Evolutionary conservation across 2,329 filamentous ascomycete genomes (phyloP).

Genomic region (Exophiala viscosa): DNA sequence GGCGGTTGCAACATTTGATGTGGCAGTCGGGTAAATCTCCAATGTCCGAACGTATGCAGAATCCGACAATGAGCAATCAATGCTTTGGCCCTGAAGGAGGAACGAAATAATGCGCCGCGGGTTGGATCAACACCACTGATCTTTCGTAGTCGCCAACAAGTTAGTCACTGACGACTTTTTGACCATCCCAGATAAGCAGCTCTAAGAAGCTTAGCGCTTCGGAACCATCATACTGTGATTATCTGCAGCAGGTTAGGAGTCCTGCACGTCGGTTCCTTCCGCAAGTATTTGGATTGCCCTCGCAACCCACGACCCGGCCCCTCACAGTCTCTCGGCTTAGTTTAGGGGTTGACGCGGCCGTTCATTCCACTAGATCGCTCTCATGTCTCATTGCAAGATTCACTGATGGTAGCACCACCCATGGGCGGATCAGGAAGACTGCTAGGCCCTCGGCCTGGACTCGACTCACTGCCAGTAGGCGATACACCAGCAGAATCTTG

Average conservation of each 20-base stretch:
- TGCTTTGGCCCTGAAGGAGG: background rate
- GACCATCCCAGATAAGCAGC: conserved; percentile 10
- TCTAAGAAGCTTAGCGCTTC: conserved; percentile 9
- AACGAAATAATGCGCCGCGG: background rate
- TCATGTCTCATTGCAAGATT: conserved; percentile 24
- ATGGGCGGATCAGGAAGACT: conserved; percentile 20
- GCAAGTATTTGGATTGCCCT: conserved; percentile 13
- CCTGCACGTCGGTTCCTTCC: conserved; percentile 20
- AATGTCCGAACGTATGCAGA: background rate
- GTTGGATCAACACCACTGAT: conserved; percentile 12
- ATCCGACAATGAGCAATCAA: background rate
- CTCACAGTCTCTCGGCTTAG: conserved; percentile 1
- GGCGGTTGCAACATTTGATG: background rate
- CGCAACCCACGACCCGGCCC: conserved; percentile 11
- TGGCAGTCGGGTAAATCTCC: background rate
- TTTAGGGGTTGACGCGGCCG: conserved; percentile 3
- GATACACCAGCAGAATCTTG: conserved; percentile 31
- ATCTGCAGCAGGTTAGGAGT: conserved; percentile 12
- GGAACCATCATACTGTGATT: conserved; percentile 4
- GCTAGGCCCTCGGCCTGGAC: conserved; percentile 21
- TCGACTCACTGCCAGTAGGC: conserved; percentile 21
- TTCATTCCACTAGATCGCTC: background rate
- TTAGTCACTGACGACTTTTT: conserved; percentile 8
- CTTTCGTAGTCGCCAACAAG: conserved; percentile 2
- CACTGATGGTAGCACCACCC: conserved; percentile 25